Evolutionary conservation across 2,329 filamentous ascomycete species (phyloP).

Genomic region (Sodiomyces alkalinus): DNA sequence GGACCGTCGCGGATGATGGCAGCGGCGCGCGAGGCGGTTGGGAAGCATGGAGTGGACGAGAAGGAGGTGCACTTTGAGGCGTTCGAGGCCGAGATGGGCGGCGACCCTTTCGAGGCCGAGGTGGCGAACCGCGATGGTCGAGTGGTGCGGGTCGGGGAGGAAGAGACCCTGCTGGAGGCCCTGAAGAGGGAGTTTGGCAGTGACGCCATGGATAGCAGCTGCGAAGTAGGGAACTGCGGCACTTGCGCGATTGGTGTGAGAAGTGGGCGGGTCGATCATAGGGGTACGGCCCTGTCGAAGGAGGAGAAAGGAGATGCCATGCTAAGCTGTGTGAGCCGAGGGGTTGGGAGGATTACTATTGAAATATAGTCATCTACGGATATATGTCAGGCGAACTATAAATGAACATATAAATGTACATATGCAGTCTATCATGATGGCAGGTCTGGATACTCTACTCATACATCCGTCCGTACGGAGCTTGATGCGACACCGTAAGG

Average conservation of each 20-base stretch:
- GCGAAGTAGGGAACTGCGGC: constrained; percentile 38
- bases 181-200: constrained; percentile 24
- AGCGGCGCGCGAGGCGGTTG: constrained; percentile 25
- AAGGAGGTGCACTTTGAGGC: constrained; percentile 45
- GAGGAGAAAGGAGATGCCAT: constrained; percentile 28
- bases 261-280: constrained; percentile 29
- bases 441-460: too few species aligned
- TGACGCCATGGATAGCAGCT: constrained; percentile 29
- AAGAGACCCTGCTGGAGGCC: constrained; percentile 34
- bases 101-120: constrained; percentile 44
- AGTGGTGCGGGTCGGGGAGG: constrained; percentile 27
- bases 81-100: constrained; percentile 35
- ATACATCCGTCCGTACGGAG: too few species aligned
- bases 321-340: constrained; percentile 37
- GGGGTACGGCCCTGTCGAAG: constrained; percentile 29
- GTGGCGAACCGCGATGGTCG: constrained; percentile 24
- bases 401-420: too few species aligned
- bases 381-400: too few species aligned
- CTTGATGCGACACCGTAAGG: too few species aligned
- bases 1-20: constrained; percentile 43
- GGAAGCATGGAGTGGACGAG: constrained; percentile 24
- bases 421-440: too few species aligned
- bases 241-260: constrained; percentile 31
- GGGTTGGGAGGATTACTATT: constrained; percentile 31
- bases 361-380: constrained; percentile 26